Base-by-base conservation (phyloP, 129 eudicot species). In the Daucus carota region DNA sequence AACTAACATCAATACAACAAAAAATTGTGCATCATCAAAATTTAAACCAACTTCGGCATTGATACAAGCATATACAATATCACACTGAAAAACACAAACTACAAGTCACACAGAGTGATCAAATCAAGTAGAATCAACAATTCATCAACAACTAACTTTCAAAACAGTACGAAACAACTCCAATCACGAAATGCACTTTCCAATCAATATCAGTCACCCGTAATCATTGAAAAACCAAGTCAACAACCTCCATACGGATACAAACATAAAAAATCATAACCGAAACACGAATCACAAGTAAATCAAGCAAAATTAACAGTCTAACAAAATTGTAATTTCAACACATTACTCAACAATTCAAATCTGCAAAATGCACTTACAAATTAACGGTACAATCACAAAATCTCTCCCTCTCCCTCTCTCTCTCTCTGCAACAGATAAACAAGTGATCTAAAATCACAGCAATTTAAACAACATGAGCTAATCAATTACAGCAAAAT, bases 361-460 rank as follows among this genome's bases (percentile, higher is more conserved):
- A 50, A 50, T 50, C 59, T 20, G 5, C 40, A 1, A 36, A 36
- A 36, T 36, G 40, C 40, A 36, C 40, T 36, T 36, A 1, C 40
- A 2, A 36, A 36, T 36, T 36, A 5, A 36, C 40, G 40, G 40
- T 5, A 36, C 5, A 2, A 36, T 36, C 40, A 36, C 40, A 36
- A 36, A 36, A 36, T 36, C 40, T 36, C 40, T 36, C 40, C 40
- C 40, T 36, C 40, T 36, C 40, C 40, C 40, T 36, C 40, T 36
- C 40, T 36, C 40, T 36, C 40, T 36, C 40, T 36, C 40, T 36
- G 40, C 29, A 74, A 32, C 28, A n/a, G 8, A 11, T n/a, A 50
- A 57, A 15, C 24, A 22, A 41, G 22, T 74, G 77, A 74, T 74
- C 77, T 74, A 28, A 50, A 45, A 74, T 1, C 4, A 73, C 17